A percentile compares a stretch with the other conserved stretches of the same genome.
phyloP scores from a whole-genome alignment of 2,329 filamentous ascomycete genomes.

The Exserohilum turcica region DNA sequence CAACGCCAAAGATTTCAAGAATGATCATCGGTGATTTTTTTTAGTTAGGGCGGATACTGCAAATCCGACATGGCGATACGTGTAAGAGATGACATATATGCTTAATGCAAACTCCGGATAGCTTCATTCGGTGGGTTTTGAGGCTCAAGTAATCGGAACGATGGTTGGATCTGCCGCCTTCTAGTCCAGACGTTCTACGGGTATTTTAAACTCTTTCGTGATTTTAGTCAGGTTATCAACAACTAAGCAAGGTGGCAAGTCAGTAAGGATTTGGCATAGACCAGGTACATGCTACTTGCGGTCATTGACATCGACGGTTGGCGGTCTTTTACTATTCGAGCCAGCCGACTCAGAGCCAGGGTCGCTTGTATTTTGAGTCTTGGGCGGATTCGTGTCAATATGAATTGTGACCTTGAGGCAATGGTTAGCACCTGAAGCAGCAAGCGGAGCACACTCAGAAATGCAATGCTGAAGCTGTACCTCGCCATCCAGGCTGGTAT shows the following conservation, averaged over 20 bases:
- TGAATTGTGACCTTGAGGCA: constrained; percentile 54
- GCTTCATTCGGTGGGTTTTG: not conserved
- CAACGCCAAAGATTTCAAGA: too few relatives aligned
- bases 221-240: constrained; percentile 41
- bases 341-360: constrained; percentile 9
- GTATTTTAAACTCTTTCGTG: constrained; percentile 41
- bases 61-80: not conserved
- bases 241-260: constrained; percentile 2
- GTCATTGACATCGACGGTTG: constrained; percentile 35
- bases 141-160: not conserved
- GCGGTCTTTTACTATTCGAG: constrained; percentile 1
- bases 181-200: constrained; percentile 42
- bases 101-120: not conserved
- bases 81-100: not conserved
- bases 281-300: constrained; percentile 7
- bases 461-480: constrained; percentile 50
- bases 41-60: not conserved
- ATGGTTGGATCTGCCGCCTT: constrained; percentile 1
- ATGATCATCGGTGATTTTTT: not conserved
- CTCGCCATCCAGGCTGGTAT: constrained; percentile 62
- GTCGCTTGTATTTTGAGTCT: constrained; percentile 39
- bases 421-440: not conserved
- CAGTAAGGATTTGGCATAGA: not conserved
- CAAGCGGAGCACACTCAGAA: not conserved
- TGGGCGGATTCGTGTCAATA: constrained; percentile 55